A percentile compares a stretch with the other conserved stretches of the same genome.
phyloP scores from a whole-genome alignment of 352 stramenopile species.

The Globisporangium cystogenes region DNA sequence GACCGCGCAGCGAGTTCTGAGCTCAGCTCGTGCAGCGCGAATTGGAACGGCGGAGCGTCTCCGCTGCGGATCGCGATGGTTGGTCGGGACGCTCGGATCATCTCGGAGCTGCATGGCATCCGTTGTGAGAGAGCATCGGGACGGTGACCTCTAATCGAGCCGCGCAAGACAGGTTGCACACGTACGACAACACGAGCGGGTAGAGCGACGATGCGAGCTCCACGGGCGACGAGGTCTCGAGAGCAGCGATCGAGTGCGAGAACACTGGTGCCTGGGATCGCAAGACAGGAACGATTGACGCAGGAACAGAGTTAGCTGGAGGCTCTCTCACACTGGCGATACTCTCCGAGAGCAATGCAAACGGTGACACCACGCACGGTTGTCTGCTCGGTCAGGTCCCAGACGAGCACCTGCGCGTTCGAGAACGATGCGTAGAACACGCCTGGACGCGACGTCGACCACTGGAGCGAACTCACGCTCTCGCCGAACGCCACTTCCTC shows the following conservation, averaged over 20 bases:
- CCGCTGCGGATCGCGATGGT: slow-evolving; percentile 25
- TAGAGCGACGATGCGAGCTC: slow-evolving; percentile 30
- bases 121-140: neutral
- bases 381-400: slow-evolving; percentile 43
- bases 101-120: slow-evolving; percentile 25
- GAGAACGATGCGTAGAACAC: slow-evolving; percentile 58
- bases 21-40: slow-evolving; percentile 20
- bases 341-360: too few relatives aligned
- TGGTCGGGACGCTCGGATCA: slow-evolving; percentile 44
- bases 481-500: slow-evolving; percentile 38
- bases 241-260: slow-evolving; percentile 19
- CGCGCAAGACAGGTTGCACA: neutral
- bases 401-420: slow-evolving; percentile 37
- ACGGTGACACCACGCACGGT: slow-evolving; percentile 18
- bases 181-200: slow-evolving; percentile 38
- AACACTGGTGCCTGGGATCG: slow-evolving; percentile 21
- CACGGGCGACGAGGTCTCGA: slow-evolving; percentile 13
- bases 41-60: slow-evolving; percentile 18
- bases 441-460: slow-evolving; percentile 41
- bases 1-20: slow-evolving; percentile 14
- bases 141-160: slow-evolving; percentile 2
- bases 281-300: neutral
- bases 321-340: too few relatives aligned
- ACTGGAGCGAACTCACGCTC: slow-evolving; percentile 34
- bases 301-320: too few relatives aligned